Conservation (phyloP, 495 filamentous ascomycete genomes). For the Clohesyomyces aquaticus region DNA sequence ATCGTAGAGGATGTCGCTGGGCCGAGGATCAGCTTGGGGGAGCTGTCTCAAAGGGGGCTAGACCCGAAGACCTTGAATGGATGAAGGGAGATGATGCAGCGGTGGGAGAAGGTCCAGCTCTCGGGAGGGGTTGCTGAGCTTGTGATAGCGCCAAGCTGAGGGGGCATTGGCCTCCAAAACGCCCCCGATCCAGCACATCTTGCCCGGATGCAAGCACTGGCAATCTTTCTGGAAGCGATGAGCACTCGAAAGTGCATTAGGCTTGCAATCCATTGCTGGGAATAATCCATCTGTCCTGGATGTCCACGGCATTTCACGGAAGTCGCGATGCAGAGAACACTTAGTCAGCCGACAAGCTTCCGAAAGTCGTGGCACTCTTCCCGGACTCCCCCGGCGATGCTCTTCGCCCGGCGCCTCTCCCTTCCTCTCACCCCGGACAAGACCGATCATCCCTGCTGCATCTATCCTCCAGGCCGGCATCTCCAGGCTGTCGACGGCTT, state of each 20-base stretch:
- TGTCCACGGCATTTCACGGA: constrained; percentile 12
- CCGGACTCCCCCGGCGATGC: not conserved
- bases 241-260: not conserved
- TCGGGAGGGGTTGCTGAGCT: constrained; percentile 26
- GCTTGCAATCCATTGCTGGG: not conserved
- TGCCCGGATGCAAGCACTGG: not conserved
- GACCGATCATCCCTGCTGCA: too few relatives aligned
- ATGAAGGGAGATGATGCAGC: constrained; percentile 15
- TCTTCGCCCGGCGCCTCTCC: too few relatives aligned
- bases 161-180: not conserved
- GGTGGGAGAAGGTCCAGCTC: constrained; percentile 2
- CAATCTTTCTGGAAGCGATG: not conserved
- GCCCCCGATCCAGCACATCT: not conserved
- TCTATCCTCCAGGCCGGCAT: too few relatives aligned
- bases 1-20: constrained; percentile 19
- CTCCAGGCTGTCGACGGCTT: too few relatives aligned
- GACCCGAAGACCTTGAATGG: not conserved
- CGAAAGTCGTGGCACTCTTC: not conserved
- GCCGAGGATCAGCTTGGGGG: constrained; percentile 30
- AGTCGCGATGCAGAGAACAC: not conserved
- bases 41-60: constrained; percentile 1
- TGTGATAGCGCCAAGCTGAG: constrained; percentile 22
- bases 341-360: not conserved
- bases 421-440: too few relatives aligned
- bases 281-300: not conserved